Percentiles rank a stretch among this genome's conserved stretches.
Conservation (phyloP, 2,329 filamentous ascomycete species). For the Cladophialophora bantiana region DNA sequence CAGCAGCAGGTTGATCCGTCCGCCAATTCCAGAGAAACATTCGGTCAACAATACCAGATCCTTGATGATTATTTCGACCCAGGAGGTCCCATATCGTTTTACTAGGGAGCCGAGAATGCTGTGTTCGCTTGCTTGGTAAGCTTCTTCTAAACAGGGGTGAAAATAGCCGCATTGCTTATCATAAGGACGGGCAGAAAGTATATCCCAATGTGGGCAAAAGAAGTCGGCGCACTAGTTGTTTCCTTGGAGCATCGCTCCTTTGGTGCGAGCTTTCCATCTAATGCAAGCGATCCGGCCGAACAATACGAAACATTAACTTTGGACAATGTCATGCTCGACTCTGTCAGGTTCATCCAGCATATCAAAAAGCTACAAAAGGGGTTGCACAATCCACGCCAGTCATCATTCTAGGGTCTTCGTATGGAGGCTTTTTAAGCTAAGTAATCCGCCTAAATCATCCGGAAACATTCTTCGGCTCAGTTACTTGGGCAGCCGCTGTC, state of each 20-base stretch:
- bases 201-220: not conserved
- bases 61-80: not conserved
- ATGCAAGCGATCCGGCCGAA: not conserved
- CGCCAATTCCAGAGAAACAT: not conserved
- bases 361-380: not conserved
- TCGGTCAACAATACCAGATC: not conserved
- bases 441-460: not conserved
- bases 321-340: slow-evolving; percentile 1
- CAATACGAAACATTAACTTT: not conserved
- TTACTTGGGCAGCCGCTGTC: not conserved
- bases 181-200: not conserved
- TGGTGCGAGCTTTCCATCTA: not conserved
- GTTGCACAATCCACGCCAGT: not conserved
- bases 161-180: too few relatives aligned
- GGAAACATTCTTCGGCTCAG: not conserved
- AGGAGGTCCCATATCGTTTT: not conserved
- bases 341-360: not conserved
- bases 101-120: not conserved
- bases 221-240: not conserved
- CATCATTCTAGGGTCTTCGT: too few relatives aligned
- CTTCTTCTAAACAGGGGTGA: too few relatives aligned
- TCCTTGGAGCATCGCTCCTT: not conserved
- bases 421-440: too few relatives aligned
- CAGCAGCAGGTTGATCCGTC: too few relatives aligned
- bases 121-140: not conserved